phyloP scores from a whole-genome alignment of 805 yeast genomes.

The Wickerhamomyces ciferrii region DNA sequence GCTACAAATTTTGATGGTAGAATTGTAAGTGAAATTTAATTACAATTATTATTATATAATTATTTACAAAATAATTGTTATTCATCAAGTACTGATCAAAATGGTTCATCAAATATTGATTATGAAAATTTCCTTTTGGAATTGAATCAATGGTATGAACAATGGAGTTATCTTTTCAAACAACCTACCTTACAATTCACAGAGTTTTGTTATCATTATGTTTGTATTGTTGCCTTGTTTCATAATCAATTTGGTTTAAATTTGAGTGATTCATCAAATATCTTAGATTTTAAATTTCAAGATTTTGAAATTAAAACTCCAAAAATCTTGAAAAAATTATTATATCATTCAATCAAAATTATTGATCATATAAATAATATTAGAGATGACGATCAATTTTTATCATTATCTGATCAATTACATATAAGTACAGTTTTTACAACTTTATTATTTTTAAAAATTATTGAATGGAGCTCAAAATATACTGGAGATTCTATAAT shows the following conservation, averaged over 20 bases:
- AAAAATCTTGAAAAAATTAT: constrained; percentile 17
- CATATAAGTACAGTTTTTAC: constrained; percentile 34
- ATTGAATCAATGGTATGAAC: constrained; percentile 55
- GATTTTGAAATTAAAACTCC: constrained; percentile 13
- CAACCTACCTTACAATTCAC: constrained; percentile 74
- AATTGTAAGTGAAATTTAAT: constrained; percentile 70
- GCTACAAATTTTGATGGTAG: constrained; percentile 81
- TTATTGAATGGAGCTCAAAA: constrained; percentile 13
- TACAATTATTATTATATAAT: constrained; percentile 53
- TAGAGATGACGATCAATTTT: constrained; percentile 48
- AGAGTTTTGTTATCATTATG: constrained; percentile 63
- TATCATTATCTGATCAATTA: constrained; percentile 66
- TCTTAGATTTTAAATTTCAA: constrained; percentile 1
- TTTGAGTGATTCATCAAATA: too few relatives aligned
- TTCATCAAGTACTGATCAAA: too few relatives aligned
- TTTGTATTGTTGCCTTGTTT: constrained; percentile 44
- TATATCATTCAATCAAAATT: constrained; percentile 19
- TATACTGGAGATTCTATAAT: background rate
- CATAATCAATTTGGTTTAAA: constrained; percentile 25
- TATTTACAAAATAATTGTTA: constrained; percentile 37
- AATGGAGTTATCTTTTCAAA: constrained; percentile 64
- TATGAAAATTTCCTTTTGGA: constrained; percentile 39
- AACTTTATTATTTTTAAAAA: constrained; percentile 17
- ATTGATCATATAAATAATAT: constrained; percentile 22
- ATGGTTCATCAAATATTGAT: background rate